Percentiles rank a stretch among this genome's conserved stretches.
phyloP scores from a whole-genome alignment of 306 rosid genomes.

The Morella rubra region DNA sequence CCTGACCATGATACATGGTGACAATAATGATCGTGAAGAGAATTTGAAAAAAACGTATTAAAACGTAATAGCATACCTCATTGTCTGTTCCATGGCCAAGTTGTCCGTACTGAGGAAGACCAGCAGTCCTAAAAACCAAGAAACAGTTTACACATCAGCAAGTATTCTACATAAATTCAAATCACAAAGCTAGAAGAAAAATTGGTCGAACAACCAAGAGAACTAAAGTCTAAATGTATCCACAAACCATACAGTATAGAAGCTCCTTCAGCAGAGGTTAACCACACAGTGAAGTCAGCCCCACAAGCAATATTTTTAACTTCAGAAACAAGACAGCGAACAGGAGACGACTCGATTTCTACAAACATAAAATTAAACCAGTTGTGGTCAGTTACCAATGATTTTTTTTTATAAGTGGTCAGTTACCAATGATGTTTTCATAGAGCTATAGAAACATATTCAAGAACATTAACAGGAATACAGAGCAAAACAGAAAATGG shows the following conservation, averaged over 20 bases:
- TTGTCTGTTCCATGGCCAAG: constrained; percentile 99
- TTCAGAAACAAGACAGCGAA: constrained; percentile 86
- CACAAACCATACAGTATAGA: constrained; percentile 87
- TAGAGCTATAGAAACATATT: neutral
- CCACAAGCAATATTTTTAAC: constrained; percentile 76
- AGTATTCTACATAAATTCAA: constrained; percentile 7
- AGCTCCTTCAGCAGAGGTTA: constrained; percentile 87
- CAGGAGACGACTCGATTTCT: constrained; percentile 83
- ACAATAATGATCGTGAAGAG: neutral
- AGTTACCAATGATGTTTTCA: neutral
- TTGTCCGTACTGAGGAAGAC: constrained; percentile 94
- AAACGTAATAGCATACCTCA: constrained; percentile 55
- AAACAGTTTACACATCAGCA: constrained; percentile 21
- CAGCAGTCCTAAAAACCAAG: constrained; percentile 71
- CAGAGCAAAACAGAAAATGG: neutral
- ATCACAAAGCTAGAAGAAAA: constrained; percentile 2
- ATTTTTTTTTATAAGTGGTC: too few relatives aligned
- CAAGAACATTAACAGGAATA: neutral
- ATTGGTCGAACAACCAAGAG: constrained; percentile 11
- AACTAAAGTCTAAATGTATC: constrained; percentile 23
- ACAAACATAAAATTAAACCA: constrained; percentile 26
- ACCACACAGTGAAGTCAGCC: constrained; percentile 88
- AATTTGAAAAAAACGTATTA: neutral
- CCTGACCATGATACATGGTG: neutral
- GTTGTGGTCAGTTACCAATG: constrained; percentile 10